phyloP scores from a whole-genome alignment of 257 asterid genomes.

The Solanum stenotomum region DNA sequence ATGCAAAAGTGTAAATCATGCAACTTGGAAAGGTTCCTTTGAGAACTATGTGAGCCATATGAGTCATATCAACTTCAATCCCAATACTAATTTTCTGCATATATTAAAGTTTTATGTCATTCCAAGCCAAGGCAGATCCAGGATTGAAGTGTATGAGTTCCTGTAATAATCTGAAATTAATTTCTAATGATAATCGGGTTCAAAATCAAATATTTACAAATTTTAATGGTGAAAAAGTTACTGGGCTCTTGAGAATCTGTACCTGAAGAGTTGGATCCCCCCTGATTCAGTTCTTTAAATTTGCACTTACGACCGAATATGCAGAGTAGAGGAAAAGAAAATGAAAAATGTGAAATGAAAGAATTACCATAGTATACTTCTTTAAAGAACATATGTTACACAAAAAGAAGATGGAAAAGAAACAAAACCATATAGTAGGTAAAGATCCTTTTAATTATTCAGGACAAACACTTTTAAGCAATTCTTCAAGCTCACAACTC shows the following conservation, averaged over 20 bases:
- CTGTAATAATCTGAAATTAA: background rate
- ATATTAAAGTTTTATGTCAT: background rate
- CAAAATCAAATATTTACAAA: too few relatives aligned
- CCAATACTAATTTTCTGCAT: background rate
- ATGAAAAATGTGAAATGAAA: background rate
- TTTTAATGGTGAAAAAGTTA: too few relatives aligned
- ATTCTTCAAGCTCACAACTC: conserved; percentile 27
- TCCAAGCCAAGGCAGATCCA: background rate
- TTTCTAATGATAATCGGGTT: background rate
- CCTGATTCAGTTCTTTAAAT: too few relatives aligned
- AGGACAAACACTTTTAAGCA: conserved; percentile 28
- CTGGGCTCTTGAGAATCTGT: too few relatives aligned
- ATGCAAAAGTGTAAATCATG: background rate
- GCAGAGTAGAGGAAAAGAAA: background rate
- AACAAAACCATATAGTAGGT: background rate
- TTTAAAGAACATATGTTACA: background rate
- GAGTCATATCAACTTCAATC: background rate
- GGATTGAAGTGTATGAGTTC: background rate
- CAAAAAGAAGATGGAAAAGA: background rate
- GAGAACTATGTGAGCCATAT: background rate
- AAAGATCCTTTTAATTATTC: background rate
- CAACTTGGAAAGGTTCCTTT: background rate
- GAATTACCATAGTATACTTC: background rate
- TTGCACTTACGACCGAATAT: background rate
- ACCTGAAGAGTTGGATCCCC: too few relatives aligned